Percentiles rank a stretch among this genome's conserved stretches.
phyloP scores from a whole-genome alignment of 306 rosid species.

The Quercus cerris region DNA sequence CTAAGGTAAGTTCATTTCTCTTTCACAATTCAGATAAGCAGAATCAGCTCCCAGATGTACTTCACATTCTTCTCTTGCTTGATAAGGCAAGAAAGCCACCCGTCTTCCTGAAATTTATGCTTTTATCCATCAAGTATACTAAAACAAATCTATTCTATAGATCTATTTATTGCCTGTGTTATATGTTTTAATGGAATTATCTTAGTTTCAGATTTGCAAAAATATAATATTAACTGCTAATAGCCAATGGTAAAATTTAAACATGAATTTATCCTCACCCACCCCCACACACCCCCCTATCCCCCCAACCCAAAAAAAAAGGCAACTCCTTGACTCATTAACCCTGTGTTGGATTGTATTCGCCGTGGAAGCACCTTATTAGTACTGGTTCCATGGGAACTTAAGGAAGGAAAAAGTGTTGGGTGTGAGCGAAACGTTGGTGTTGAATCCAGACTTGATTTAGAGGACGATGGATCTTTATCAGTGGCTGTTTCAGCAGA shows the following conservation, averaged over 20 bases:
- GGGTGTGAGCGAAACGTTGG: too few relatives aligned
- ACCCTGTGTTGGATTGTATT: too few relatives aligned
- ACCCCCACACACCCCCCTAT: too few relatives aligned
- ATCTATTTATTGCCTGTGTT: neutral
- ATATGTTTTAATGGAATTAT: neutral
- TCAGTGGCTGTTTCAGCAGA: too few relatives aligned
- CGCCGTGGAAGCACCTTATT: too few relatives aligned
- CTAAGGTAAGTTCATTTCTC: slow-evolving; percentile 49
- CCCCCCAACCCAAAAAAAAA: too few relatives aligned
- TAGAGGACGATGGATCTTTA: too few relatives aligned
- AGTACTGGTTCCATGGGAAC: too few relatives aligned
- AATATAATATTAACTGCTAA: neutral
- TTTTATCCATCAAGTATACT: neutral
- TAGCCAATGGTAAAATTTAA: neutral
- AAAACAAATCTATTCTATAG: neutral
- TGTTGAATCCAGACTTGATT: too few relatives aligned
- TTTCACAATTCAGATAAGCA: neutral
- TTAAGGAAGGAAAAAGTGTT: too few relatives aligned
- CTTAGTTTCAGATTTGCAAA: neutral
- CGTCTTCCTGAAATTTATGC: neutral
- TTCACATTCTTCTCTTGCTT: neutral
- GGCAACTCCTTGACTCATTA: too few relatives aligned
- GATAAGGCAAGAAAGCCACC: neutral
- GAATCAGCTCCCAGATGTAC: neutral
- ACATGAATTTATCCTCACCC: neutral